Evolutionary conservation across 768 basidiomycete genomes (phyloP), one percentile per base, ranked within the genome.

Genomic region (Kockovaella imperatae): DNA sequence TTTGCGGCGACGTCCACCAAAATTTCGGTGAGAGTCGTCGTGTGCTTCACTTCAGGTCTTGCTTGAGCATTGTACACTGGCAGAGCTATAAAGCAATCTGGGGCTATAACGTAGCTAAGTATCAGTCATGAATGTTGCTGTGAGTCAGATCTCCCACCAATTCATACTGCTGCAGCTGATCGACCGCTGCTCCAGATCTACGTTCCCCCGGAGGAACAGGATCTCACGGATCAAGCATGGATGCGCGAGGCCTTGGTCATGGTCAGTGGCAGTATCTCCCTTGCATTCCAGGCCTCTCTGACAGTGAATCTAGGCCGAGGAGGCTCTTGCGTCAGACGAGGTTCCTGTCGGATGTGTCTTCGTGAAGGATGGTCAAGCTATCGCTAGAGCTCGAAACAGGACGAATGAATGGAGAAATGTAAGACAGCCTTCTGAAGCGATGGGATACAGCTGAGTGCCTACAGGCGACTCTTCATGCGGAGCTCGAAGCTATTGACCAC

Each of bases 311-410:
- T 28, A 65, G 73, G 75, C 73, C 0, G 72, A 75, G 38, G 87
- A 96, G 70, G 95, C 95, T 3, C 73, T 96, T 23, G 75, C 76
- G 25, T 81, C 83, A 1, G 77, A 79, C 20, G 95, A 99, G 72
- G 95, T 97, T 4, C 95, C 95, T 1, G 91, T 99, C 0, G 95
- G 95, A 18, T 96, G 95, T 59, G 80, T 99, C 6, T 95, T 97
- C 59, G 86, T 97, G 7, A 79, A 87, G 53, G 77, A 83, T 45
- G 79, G 76, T n/a, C 64, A 60, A 25, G 76, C 86, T 50, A 86
- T 99, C 52, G 90, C 93, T 1, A 76, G 77, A 59, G 93, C 89
- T 1, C 75, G 95, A 40, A 99, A 99, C 66, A 76, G 89, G 48
- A 99, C 95, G 2, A 99, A 96, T 67, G 83, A 96, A 69, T 80